phyloP scores from a whole-genome alignment of 2,329 filamentous ascomycete species.

The Calonectria naviculata region DNA sequence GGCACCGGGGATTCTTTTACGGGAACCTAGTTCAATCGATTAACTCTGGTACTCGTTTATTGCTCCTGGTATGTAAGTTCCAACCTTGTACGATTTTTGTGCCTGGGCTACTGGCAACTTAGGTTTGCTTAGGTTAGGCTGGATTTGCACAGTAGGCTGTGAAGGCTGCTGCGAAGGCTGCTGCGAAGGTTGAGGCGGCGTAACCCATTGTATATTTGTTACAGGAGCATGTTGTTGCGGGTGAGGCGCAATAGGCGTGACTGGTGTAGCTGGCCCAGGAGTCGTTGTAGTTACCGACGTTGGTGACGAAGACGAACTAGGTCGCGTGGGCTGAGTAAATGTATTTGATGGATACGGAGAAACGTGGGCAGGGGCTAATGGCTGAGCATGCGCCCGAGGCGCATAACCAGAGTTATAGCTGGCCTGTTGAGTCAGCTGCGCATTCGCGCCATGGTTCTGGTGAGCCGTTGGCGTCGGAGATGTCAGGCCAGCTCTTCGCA shows the following conservation, averaged over 20 bases:
- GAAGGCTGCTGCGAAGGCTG: conserved; percentile 2
- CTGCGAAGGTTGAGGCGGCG: conserved; percentile 3
- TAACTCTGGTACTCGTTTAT: conserved; percentile 37
- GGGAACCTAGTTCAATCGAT: conserved; percentile 46
- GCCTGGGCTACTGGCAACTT: conserved; percentile 34
- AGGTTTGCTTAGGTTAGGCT: conserved; percentile 31
- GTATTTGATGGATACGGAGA: conserved; percentile 8
- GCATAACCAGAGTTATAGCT: not conserved
- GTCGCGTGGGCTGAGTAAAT: conserved; percentile 15
- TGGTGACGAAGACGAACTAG: conserved; percentile 7
- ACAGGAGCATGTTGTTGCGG: conserved; percentile 24
- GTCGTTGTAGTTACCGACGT: not conserved
- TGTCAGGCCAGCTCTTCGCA: conserved; percentile 39
- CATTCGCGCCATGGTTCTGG: not conserved
- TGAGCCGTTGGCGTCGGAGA: conserved; percentile 10
- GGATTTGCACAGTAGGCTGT: not conserved
- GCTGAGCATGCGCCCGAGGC: not conserved
- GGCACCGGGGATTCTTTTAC: conserved; percentile 57
- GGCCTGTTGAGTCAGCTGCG: not conserved
- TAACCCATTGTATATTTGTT: conserved; percentile 33
- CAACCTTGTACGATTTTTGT: conserved; percentile 47
- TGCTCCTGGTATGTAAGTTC: conserved; percentile 37
- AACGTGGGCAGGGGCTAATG: not conserved
- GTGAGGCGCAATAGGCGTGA: not conserved
- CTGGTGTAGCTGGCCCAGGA: not conserved